These are phyloP conservation scores for Aspergillus neotritici DNA, from an alignment of 2,329 filamentous ascomycete species.

Conservation along the genomic window DNA sequence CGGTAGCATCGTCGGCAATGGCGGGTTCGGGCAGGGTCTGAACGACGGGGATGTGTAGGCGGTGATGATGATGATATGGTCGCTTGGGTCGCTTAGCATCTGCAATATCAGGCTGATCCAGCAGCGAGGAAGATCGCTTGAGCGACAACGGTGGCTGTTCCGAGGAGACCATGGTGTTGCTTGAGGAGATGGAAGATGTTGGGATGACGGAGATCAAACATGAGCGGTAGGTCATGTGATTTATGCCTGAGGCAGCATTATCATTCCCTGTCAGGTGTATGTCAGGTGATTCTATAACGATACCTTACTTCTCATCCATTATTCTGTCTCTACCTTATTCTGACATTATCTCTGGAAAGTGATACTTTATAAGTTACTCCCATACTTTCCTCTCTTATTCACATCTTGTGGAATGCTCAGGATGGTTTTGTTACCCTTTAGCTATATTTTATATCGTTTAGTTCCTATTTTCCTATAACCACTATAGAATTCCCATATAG, in stretches of 20 bases:
- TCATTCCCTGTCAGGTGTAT: too few relatives aligned
- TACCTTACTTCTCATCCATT: too few relatives aligned
- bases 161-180: conserved; percentile 27
- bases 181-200: conserved; percentile 6
- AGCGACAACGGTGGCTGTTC: conserved; percentile 14
- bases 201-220: conserved; percentile 14
- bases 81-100: conserved; percentile 33
- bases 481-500: too few relatives aligned
- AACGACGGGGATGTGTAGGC: conserved; percentile 31
- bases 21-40: conserved; percentile 33
- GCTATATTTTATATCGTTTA: too few relatives aligned
- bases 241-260: conserved; percentile 13
- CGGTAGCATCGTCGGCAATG: conserved; percentile 48
- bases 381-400: too few relatives aligned
- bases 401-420: too few relatives aligned
- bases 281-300: too few relatives aligned
- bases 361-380: too few relatives aligned
- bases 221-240: conserved; percentile 21
- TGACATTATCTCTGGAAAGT: too few relatives aligned
- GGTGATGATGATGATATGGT: conserved; percentile 41
- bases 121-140: conserved; percentile 29
- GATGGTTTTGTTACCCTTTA: too few relatives aligned
- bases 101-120: conserved; percentile 11
- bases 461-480: too few relatives aligned
- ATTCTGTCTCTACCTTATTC: too few relatives aligned